Evolutionary conservation across 106 monocot genomes (phyloP).

Genomic region (Agapanthus africanus): DNA sequence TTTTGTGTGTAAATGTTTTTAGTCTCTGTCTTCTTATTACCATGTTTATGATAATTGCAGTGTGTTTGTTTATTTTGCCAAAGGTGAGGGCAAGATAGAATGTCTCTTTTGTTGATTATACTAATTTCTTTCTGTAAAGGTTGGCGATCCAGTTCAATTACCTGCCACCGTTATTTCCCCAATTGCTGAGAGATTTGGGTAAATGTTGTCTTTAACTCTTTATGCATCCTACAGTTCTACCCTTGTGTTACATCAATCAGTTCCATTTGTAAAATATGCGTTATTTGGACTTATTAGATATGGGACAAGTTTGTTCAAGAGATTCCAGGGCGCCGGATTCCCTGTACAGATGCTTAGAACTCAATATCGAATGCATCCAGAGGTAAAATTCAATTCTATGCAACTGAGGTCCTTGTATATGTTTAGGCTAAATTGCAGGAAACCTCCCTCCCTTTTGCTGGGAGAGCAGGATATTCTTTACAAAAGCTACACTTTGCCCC

Average conservation of each 20-base stretch:
- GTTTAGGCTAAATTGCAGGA: no score
- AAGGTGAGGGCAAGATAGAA: no score
- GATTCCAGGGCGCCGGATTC: conserved; percentile 92
- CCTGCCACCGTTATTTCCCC: conserved; percentile 98
- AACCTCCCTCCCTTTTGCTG: no score
- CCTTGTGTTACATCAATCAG: neutral
- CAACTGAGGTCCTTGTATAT: no score
- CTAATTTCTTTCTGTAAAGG: conserved; percentile 25
- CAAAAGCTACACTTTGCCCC: no score
- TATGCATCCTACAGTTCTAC: neutral
- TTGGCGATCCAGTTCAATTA: conserved; percentile 96
- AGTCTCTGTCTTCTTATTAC: neutral
- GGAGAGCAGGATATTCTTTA: no score
- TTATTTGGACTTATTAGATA: conserved; percentile 40
- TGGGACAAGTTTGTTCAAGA: conserved; percentile 88
- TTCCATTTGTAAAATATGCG: neutral
- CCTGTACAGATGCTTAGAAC: conserved; percentile 95
- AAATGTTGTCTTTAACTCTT: conserved; percentile 2
- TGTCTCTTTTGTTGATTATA: neutral
- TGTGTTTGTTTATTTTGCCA: neutral
- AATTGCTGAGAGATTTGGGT: conserved; percentile 79
- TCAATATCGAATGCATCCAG: conserved; percentile 98
- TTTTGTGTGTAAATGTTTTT: neutral
- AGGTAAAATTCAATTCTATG: no score
- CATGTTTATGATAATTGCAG: neutral